Evolutionary conservation across 306 rosid genomes (phyloP), one percentile per base, ranked within the genome.

Genomic region (Castanea mollissima): DNA sequence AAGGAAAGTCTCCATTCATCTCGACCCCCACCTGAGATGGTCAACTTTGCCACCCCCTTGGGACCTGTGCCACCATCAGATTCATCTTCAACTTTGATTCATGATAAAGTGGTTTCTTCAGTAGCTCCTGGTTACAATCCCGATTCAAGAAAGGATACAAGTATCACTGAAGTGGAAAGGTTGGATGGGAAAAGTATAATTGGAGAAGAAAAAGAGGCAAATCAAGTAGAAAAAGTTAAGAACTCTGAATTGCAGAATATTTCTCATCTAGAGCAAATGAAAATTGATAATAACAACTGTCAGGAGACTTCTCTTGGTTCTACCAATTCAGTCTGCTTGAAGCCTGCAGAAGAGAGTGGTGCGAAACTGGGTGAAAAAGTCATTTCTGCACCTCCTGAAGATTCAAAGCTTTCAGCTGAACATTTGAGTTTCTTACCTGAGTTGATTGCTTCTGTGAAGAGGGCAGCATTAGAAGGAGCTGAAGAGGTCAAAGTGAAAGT

Each of bases 361-460:
- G 76, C 69, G 64, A 83, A 87, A 81, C 78, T 76, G 68, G 77
- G 74, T 79, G 90, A 85, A 55, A 74, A 74, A 73, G 86, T 80
- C 85, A 75, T 20, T 67, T 55, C 86, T 84, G 80, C 79, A 60
- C 62, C 78, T 76, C 79, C 83, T 4, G 91, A 89, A 86, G 81
- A 75, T 44, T 77, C 84, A 34, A 70, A 88, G 78, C 80, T 65
- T 82, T 83, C 86, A 51, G 91, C 62, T 75, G 70, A 83, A 67
- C 82, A 87, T 71, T 85, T 96, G 82, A 86, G 85, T 82, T 87
- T 93, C 78, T 79, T 93, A 79, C 98, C 98, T 51, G 92, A 90
- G 78, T 87, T 96, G 88, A 91, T 96, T 78, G 98, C 97, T 80
- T 87, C 94, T 63, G 94, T 91, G 5, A 90, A 90, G 84, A 86